Conservation (phyloP, 1,284 basidiomycete genomes). For the Irpex rosettiformis region DNA sequence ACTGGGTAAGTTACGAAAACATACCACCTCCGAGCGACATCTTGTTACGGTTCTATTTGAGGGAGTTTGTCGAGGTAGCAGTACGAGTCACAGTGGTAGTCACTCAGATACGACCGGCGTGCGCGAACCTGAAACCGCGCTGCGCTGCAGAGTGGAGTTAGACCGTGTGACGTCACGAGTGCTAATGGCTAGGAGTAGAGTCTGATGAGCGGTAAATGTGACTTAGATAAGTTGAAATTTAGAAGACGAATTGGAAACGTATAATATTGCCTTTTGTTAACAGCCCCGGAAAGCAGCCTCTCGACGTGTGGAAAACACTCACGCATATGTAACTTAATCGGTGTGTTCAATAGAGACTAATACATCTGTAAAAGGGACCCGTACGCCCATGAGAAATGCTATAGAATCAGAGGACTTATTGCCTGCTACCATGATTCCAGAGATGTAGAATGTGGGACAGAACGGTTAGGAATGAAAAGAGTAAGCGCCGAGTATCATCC, state of each 20-base stretch:
- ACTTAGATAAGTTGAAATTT: background rate
- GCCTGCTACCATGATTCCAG: no score
- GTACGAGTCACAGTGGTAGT: background rate
- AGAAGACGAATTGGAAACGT: no score
- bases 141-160: background rate
- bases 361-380: no score
- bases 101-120: background rate
- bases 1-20: background rate
- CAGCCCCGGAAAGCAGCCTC: no score
- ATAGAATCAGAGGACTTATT: no score
- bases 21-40: conserved; percentile 9
- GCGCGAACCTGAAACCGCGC: background rate
- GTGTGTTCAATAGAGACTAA: no score
- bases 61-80: background rate
- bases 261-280: no score
- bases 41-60: background rate
- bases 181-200: background rate
- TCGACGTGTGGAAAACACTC: no score
- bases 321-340: no score
- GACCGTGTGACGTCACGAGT: background rate
- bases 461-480: background rate
- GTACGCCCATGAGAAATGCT: no score
- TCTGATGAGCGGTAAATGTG: background rate
- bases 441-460: no score
- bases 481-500: background rate